A percentile compares a stretch with the other conserved stretches of the same genome.
These are phyloP conservation scores for Mytilinidion resinicola DNA, from an alignment of 495 filamentous ascomycete genomes.

Conservation along the genomic window DNA sequence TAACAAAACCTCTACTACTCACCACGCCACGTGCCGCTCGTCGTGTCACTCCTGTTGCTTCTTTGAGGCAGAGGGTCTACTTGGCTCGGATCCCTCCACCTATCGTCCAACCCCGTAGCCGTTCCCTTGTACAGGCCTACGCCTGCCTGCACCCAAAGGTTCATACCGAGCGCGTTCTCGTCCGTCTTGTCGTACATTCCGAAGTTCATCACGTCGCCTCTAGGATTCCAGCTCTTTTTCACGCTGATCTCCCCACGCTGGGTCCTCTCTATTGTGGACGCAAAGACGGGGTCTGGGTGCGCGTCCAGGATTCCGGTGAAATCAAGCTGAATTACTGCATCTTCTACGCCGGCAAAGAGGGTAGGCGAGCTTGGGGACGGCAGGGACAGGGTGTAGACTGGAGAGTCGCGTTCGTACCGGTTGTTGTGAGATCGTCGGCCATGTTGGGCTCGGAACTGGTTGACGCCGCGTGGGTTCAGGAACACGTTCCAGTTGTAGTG, in stretches of 20 bases:
- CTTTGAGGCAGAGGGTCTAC: no score
- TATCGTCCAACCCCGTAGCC: slow-evolving; percentile 2
- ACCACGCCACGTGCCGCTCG: no score
- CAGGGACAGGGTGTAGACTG: slow-evolving; percentile 54
- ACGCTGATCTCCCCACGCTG: slow-evolving; percentile 12
- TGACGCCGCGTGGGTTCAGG: slow-evolving; percentile 14
- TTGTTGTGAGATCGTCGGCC: slow-evolving; percentile 23
- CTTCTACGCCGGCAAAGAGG: slow-evolving; percentile 53
- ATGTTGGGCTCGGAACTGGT: background rate
- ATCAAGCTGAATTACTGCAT: slow-evolving; percentile 48
- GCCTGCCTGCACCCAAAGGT: slow-evolving; percentile 28
- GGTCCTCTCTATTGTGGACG: slow-evolving; percentile 6
- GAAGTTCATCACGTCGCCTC: slow-evolving; percentile 26
- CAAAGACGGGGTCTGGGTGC: slow-evolving; percentile 32
- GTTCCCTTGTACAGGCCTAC: slow-evolving; percentile 13
- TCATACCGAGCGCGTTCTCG: slow-evolving; percentile 16
- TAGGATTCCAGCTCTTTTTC: slow-evolving; percentile 19
- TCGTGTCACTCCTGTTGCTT: no score
- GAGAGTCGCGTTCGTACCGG: slow-evolving; percentile 25
- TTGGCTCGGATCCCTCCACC: slow-evolving; percentile 5
- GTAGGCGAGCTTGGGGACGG: slow-evolving; percentile 50
- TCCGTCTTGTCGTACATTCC: slow-evolving; percentile 33
- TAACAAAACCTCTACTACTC: no score
- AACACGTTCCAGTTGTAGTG: slow-evolving; percentile 18
- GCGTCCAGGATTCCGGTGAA: slow-evolving; percentile 43